Percentiles rank a stretch among this genome's conserved stretches.
These are phyloP conservation scores for Penicillium sp. DNA, from an alignment of 2,329 filamentous ascomycete species.

Conservation along the genomic window DNA sequence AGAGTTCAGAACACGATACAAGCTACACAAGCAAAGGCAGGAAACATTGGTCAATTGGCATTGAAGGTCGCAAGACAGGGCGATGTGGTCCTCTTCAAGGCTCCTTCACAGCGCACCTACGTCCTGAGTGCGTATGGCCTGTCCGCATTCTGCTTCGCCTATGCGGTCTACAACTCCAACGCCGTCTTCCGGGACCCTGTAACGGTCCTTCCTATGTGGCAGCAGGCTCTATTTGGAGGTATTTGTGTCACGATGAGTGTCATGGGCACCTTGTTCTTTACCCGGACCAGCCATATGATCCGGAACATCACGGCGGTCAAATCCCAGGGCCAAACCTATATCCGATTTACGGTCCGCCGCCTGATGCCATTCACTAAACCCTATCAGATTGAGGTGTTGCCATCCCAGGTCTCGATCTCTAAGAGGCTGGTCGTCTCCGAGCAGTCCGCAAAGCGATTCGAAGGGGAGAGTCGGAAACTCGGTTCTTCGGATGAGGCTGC, in stretches of 20 bases:
- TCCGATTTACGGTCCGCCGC: constrained; percentile 42
- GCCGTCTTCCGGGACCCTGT: constrained; percentile 55
- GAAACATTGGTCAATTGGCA: constrained; percentile 54
- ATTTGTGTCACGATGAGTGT: constrained; percentile 64
- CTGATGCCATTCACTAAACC: constrained; percentile 45
- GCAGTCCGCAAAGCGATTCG: constrained; percentile 26
- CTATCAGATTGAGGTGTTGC: constrained; percentile 36
- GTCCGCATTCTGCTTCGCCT: constrained; percentile 58
- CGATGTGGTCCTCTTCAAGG: constrained; percentile 66
- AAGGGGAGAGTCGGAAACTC: constrained; percentile 20
- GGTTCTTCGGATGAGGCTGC: constrained; percentile 14
- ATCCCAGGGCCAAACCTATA: constrained; percentile 33
- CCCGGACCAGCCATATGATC: constrained; percentile 63
- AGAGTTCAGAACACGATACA: constrained; percentile 31
- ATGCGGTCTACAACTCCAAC: constrained; percentile 57
- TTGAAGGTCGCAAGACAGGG: constrained; percentile 58
- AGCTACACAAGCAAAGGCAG: constrained; percentile 18
- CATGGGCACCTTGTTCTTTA: constrained; percentile 64
- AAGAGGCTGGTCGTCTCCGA: constrained; percentile 37
- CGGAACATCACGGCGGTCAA: constrained; percentile 60
- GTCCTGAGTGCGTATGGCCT: constrained; percentile 64
- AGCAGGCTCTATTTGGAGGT: constrained; percentile 61
- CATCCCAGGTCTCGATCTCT: constrained; percentile 40
- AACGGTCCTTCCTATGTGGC: constrained; percentile 59
- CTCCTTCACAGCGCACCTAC: constrained; percentile 67